These are phyloP conservation scores for Dimocarpus longan DNA, from an alignment of 345 rosid species.

Conservation along the genomic window DNA sequence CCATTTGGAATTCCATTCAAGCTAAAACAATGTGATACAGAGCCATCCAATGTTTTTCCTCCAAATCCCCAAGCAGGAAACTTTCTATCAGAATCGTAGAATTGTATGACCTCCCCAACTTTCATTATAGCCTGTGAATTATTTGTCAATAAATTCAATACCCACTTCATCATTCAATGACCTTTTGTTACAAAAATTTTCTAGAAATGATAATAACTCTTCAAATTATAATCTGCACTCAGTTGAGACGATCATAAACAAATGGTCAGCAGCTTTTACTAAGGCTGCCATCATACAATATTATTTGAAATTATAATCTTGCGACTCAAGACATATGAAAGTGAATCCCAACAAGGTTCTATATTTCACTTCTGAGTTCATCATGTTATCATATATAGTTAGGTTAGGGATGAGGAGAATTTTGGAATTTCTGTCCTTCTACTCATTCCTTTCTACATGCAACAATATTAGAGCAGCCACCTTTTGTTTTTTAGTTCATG, in stretches of 20 bases:
- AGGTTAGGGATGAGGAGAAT: neutral
- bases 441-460: neutral
- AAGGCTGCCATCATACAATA: neutral
- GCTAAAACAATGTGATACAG: constrained; percentile 81
- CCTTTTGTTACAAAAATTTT: constrained; percentile 1
- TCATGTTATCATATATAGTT: neutral
- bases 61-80: constrained; percentile 96
- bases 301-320: neutral
- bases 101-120: constrained; percentile 84
- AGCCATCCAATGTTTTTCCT: constrained; percentile 57
- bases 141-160: neutral
- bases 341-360: neutral
- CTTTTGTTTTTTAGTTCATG: no score
- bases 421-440: neutral
- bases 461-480: neutral
- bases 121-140: constrained; percentile 73
- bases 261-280: neutral
- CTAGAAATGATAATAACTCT: neutral
- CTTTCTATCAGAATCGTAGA: constrained; percentile 76
- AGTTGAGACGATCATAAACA: neutral
- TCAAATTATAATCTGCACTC: neutral
- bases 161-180: neutral
- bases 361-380: neutral
- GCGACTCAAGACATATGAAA: neutral
- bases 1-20: constrained; percentile 58